Evolutionary conservation across 305 asterid species (phyloP).

Genomic region (Solanum hybrid): DNA sequence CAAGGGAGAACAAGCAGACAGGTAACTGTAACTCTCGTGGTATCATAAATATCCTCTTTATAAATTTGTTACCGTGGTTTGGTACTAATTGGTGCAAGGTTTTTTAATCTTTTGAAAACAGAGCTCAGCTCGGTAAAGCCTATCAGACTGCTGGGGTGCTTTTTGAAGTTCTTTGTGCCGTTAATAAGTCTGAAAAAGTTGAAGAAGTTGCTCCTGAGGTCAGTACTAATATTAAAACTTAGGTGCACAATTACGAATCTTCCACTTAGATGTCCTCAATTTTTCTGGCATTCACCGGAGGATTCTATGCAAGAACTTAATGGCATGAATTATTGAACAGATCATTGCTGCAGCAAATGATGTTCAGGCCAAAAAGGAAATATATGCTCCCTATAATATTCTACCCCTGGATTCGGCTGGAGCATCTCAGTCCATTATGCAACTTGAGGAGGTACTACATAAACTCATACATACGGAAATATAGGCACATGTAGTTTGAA

Average conservation of each 20-base stretch:
- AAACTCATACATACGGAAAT: constrained; percentile 10
- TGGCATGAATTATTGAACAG: constrained; percentile 32
- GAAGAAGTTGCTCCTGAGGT: constrained; percentile 99
- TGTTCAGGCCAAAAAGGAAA: constrained; percentile 92
- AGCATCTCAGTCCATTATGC: constrained; percentile 90
- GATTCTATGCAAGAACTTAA: constrained; percentile 11
- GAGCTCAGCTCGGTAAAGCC: constrained; percentile 98
- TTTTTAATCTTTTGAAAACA: constrained; percentile 21
- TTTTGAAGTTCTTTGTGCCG: constrained; percentile 98
- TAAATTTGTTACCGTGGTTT: not conserved
- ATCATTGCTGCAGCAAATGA: constrained; percentile 97
- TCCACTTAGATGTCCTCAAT: not conserved
- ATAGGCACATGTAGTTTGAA: not conserved
- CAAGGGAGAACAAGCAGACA: constrained; percentile 93
- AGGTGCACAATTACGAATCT: not conserved
- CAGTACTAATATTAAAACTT: constrained; percentile 15
- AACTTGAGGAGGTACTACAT: constrained; percentile 81
- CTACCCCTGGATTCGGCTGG: constrained; percentile 98
- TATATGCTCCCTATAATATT: constrained; percentile 83
- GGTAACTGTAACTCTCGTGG: constrained; percentile 30
- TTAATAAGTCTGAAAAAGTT: constrained; percentile 82
- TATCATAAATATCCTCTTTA: not conserved
- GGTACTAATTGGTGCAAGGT: not conserved
- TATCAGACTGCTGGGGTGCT: constrained; percentile 97
- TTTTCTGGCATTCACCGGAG: constrained; percentile 4